Conservation (phyloP, 208 protist genomes). For the Trypanosoma platydactyli region DNA sequence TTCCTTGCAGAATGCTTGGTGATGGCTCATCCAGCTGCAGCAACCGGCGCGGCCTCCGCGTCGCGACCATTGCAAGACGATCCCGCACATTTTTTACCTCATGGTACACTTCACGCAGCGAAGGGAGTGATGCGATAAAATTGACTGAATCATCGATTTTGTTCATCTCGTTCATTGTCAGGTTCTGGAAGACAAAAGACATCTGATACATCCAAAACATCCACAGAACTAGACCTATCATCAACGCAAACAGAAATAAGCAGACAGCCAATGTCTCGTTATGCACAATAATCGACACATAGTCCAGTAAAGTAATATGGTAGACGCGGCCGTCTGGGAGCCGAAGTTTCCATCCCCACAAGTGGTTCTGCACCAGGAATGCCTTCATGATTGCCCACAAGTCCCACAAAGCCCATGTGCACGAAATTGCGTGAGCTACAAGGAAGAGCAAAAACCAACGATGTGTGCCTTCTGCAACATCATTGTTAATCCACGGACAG, state of each 20-base stretch:
- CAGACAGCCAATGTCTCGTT: conserved; percentile 58
- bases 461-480: conserved; percentile 94
- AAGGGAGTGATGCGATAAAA: conserved; percentile 55
- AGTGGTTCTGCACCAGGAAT: conserved; percentile 47
- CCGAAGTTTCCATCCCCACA: conserved; percentile 63
- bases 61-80: conserved; percentile 52
- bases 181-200: conserved; percentile 67
- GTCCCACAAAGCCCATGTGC: conserved; percentile 76
- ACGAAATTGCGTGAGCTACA: conserved; percentile 76
- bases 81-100: conserved; percentile 55
- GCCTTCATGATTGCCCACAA: conserved; percentile 53
- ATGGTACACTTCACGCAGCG: conserved; percentile 58
- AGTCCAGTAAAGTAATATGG: conserved; percentile 44
- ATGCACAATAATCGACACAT: conserved; percentile 64
- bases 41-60: conserved; percentile 49
- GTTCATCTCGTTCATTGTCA: conserved; percentile 88
- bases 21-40: conserved; percentile 48
- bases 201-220: conserved; percentile 85
- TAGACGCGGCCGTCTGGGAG: conserved; percentile 31
- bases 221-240: conserved; percentile 73
- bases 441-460: conserved; percentile 93
- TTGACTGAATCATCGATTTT: conserved; percentile 81
- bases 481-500: conserved; percentile 97
- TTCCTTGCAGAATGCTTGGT: conserved; percentile 24
- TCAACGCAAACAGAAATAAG: conserved; percentile 75